phyloP scores from a whole-genome alignment of 805 yeast species.

The Ogataea methanolica region DNA sequence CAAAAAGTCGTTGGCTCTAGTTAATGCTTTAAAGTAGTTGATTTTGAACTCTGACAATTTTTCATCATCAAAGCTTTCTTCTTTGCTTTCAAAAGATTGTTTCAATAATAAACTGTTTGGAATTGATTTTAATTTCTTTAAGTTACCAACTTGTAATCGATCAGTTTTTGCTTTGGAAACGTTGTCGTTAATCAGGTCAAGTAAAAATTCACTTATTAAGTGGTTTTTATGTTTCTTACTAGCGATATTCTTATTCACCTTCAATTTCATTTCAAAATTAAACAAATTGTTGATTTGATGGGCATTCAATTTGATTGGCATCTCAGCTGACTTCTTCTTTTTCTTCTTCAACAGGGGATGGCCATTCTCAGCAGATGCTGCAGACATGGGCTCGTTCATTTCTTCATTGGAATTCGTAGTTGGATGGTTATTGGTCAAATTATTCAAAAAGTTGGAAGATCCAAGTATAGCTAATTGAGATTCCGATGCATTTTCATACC shows the following conservation, averaged over 20 bases:
- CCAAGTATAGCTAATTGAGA: no score
- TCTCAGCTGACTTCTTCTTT: constrained; percentile 12
- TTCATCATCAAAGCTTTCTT: not conserved
- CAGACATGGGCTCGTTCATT: not conserved
- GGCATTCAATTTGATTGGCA: constrained; percentile 17
- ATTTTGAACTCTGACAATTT: constrained; percentile 18
- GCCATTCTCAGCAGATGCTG: not conserved
- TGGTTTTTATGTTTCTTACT: constrained; percentile 23
- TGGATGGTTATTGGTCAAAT: not conserved
- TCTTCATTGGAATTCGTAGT: not conserved
- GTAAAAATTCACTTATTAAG: constrained; percentile 23
- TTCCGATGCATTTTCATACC: no score
- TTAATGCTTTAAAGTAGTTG: constrained; percentile 14
- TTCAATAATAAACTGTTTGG: constrained; percentile 6
- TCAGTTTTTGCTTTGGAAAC: constrained; percentile 12
- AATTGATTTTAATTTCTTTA: constrained; percentile 5
- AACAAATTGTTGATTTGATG: constrained; percentile 17
- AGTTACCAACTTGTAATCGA: constrained; percentile 23
- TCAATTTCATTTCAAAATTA: constrained; percentile 21
- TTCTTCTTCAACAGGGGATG: constrained; percentile 5
- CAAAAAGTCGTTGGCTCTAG: constrained; percentile 8
- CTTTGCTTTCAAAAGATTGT: constrained; percentile 6
- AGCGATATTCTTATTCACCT: constrained; percentile 19
- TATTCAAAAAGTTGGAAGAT: no score
- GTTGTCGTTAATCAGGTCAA: constrained; percentile 20